These are phyloP conservation scores for Podospora australis DNA, from an alignment of 495 filamentous ascomycete genomes.

Conservation along the genomic window DNA sequence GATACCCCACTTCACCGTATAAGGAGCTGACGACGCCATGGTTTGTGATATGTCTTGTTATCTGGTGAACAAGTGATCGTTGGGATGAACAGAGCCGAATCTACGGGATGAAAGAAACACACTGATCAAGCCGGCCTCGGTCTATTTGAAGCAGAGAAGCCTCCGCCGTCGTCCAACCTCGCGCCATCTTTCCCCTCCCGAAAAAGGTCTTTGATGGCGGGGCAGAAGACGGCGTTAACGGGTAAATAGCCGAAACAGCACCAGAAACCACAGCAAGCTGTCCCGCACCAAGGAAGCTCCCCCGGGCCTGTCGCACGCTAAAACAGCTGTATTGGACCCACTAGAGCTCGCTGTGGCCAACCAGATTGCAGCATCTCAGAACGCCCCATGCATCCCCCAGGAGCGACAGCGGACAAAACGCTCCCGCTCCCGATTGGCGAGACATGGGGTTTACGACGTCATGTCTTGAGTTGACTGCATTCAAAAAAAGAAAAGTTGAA, in stretches of 20 bases:
- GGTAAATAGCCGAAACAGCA: slow-evolving; percentile 25
- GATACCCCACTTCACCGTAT: slow-evolving; percentile 71
- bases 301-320: background rate
- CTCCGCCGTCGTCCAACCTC: background rate
- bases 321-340: slow-evolving; percentile 1
- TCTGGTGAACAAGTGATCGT: background rate
- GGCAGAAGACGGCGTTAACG: slow-evolving; percentile 22
- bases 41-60: too few relatives aligned
- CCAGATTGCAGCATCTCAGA: background rate
- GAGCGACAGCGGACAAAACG: slow-evolving; percentile 8
- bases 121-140: background rate
- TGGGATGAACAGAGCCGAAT: background rate
- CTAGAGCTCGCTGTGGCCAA: background rate
- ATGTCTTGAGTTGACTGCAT: background rate
- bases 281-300: background rate
- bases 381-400: background rate
- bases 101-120: background rate
- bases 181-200: slow-evolving; percentile 4
- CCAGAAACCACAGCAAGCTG: slow-evolving; percentile 6
- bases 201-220: slow-evolving; percentile 13
- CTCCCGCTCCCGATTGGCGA: slow-evolving; percentile 12
- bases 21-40: slow-evolving; percentile 44
- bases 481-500: too few relatives aligned
- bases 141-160: slow-evolving; percentile 6
- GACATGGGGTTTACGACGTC: too few relatives aligned